Evolutionary conservation across 495 filamentous ascomycete species (phyloP), one percentile per base, ranked within the genome.

Genomic region (Hypoxylon fragiforme): DNA sequence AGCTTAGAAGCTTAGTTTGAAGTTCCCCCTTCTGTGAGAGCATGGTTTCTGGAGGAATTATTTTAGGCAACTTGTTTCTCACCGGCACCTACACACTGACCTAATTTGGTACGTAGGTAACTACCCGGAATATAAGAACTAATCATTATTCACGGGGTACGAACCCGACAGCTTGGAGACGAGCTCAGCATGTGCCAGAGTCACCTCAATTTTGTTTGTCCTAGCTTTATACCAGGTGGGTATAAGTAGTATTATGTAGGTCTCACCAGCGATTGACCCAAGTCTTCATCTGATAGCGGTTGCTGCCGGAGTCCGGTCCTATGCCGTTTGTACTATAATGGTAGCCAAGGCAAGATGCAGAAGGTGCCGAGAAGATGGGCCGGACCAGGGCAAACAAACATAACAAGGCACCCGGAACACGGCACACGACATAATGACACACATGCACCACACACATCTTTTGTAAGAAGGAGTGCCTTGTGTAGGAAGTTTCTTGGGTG

Each of bases 371-470:
- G 50, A 26, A 11, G 16, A 53, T 21, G 34, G 21, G 34, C 15
- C 22, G 35, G n/a, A 15, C 41, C 9, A 37, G 7, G 11, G 21
- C 26, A 31, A 52, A 36, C 41, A 51, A 46, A 57, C 46, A 45
- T 12, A 1, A 26, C 7, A 30, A n/a, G n/a, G n/a, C n/a, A n/a
- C n/a, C n/a, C n/a, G n/a, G n/a, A n/a, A n/a, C n/a, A n/a, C n/a
- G n/a, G n/a, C n/a, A n/a, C n/a, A n/a, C n/a, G n/a, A n/a, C n/a
- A n/a, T n/a, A n/a, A n/a, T n/a, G n/a, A n/a, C n/a, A n/a, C n/a
- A n/a, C n/a, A n/a, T n/a, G n/a, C 13, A 49, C 21, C 13, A 30
- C 31, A 45, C n/a, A 15, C 8, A 26, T 48, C 38, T 43, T 22
- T 30, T 43, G 16, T 30, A 19, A n/a, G 22, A 16, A 4, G 39